A percentile compares a stretch with the other conserved stretches of the same genome.
Evolutionary conservation across 345 rosid species (phyloP).

Genomic region (Jatropha curcas): DNA sequence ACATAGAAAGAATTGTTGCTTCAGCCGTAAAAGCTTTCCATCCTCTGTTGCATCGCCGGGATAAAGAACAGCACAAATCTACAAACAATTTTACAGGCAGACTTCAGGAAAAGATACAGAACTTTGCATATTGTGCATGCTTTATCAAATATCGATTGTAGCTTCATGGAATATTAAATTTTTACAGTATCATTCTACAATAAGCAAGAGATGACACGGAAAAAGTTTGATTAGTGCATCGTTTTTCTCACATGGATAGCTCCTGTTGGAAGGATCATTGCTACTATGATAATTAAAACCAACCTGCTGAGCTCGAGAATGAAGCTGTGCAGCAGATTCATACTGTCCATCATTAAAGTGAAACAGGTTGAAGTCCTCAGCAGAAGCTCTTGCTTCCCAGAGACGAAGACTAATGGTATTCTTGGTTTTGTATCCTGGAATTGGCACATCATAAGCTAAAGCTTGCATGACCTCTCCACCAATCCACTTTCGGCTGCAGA

Average conservation of each 20-base stretch:
- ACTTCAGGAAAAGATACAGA: slow-evolving; percentile 15
- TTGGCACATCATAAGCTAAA: slow-evolving; percentile 91
- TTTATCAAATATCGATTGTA: not conserved
- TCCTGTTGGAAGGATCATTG: not conserved
- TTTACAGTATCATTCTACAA: not conserved
- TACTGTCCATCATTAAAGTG: slow-evolving; percentile 94
- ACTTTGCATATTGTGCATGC: not conserved
- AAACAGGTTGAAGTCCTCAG: slow-evolving; percentile 75
- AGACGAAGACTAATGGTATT: slow-evolving; percentile 96
- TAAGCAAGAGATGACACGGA: not conserved
- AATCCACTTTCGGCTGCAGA: slow-evolving; percentile 77
- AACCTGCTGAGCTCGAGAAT: slow-evolving; percentile 83
- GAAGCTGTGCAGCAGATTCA: slow-evolving; percentile 86
- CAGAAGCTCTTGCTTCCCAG: slow-evolving; percentile 92
- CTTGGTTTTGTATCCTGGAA: slow-evolving; percentile 92
- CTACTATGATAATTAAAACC: slow-evolving; percentile 6
- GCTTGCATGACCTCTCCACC: slow-evolving; percentile 89
- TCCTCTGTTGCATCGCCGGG: slow-evolving; percentile 98
- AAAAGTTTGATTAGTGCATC: not conserved
- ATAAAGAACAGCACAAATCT: slow-evolving; percentile 95
- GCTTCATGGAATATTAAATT: not conserved
- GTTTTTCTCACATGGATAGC: not conserved
- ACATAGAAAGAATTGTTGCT: slow-evolving; percentile 95
- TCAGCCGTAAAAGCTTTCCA: slow-evolving; percentile 92
- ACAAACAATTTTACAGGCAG: slow-evolving; percentile 15